Evolutionary conservation across 2,329 filamentous ascomycete genomes (phyloP), one percentile per base, ranked within the genome.

Genomic region (Fusarium mexicanum): DNA sequence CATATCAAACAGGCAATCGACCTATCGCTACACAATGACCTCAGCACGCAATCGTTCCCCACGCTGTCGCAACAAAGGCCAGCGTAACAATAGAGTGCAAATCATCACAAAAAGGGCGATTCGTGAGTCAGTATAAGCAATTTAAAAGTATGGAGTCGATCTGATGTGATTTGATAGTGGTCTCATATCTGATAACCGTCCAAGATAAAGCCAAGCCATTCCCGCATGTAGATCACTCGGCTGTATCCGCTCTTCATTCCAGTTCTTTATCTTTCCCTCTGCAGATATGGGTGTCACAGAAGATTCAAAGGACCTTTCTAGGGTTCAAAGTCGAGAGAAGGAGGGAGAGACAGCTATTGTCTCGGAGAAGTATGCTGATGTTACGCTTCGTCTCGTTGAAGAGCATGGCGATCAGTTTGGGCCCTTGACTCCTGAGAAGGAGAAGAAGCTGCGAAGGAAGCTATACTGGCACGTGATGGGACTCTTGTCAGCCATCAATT

Each of bases 11-110:
- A 44, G 38, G 10, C 16, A 26, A 29, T 41, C 17, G 43, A 50
- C 66, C 62, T 67, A 67, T 69, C 55, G 55, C n/a, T 41, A 29
- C 54, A 33, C 61, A 54, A 40, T 41, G 17, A 29, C 16, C 26
- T 46, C 62, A 43, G 63, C 69, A 72, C 69, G 70, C 70, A 72
- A 72, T 67, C 63, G 69, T 40, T 69, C 69, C 58, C 71, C 68
- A 47, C 63, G 31, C 22, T 71, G 68, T 72, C 69, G 68, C 48
- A 43, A 72, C 65, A 37, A 35, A 53, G 53, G 38, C 63, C 46
- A 35, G 41, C 24, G 18, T 13, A 29, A 12, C 20, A n/a, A 9
- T 4, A 5, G 22, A 31, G 10, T n/a, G 51, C 4, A 38, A 35
- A 61, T 16, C 17, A 20, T 22, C n/a, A 43, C 29, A 17, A 43